phyloP scores from a whole-genome alignment of 768 basidiomycete species.

The Fibroporia radiculosa region DNA sequence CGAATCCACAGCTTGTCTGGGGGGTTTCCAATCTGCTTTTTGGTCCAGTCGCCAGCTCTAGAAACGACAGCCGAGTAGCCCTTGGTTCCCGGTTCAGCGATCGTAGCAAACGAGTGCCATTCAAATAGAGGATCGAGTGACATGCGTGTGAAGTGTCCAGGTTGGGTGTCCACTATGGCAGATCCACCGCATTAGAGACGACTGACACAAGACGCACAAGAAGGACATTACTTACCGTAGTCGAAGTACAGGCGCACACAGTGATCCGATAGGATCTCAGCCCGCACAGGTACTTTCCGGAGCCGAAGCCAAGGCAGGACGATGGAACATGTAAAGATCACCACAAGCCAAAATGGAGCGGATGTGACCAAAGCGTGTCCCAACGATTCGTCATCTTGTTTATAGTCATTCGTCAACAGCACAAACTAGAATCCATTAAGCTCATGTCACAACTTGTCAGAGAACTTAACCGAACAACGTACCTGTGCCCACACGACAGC shows the following conservation, averaged over 20 bases:
- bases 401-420: conserved; percentile 47
- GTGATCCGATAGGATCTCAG: conserved; percentile 47
- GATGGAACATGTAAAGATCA: conserved; percentile 47
- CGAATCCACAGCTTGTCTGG: conserved; percentile 51
- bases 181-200: conserved; percentile 15
- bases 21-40: conserved; percentile 43
- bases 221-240: conserved; percentile 41
- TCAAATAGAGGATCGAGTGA: conserved; percentile 42
- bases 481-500: conserved; percentile 50
- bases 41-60: conserved; percentile 54
- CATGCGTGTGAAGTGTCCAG: conserved; percentile 29
- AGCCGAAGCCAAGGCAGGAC: conserved; percentile 55
- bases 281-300: conserved; percentile 44
- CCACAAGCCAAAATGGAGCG: conserved; percentile 48
- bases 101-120: conserved; percentile 53
- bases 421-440: conserved; percentile 33
- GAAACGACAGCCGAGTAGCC: conserved; percentile 50
- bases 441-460: neutral
- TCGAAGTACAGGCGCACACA: conserved; percentile 53
- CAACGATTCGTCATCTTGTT: conserved; percentile 27
- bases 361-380: conserved; percentile 35
- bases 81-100: conserved; percentile 31
- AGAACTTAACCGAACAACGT: conserved; percentile 14
- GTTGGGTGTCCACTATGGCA: conserved; percentile 21
- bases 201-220: too few relatives aligned